These are phyloP conservation scores for Aurantiochytrium sp. DNA, from an alignment of 108 stramenopile genomes.

Conservation along the genomic window DNA sequence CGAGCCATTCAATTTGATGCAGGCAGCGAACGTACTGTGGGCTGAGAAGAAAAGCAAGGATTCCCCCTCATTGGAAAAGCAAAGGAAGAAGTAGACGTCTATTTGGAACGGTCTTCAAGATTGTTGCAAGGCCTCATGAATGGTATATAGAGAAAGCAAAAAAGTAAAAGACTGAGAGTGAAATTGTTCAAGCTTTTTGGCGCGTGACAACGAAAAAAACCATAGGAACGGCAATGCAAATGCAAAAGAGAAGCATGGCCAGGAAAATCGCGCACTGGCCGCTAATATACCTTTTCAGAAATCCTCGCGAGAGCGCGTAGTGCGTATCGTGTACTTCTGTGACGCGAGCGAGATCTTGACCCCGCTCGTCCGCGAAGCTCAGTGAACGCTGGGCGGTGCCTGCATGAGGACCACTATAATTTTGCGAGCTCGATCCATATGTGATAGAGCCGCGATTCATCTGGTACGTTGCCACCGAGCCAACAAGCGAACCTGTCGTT, in stretches of 20 bases:
- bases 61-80: too few species aligned
- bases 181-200: too few species aligned
- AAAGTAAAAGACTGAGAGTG: too few species aligned
- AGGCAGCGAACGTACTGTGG: too few species aligned
- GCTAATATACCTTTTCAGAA: background rate
- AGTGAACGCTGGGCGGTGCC: background rate
- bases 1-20: background rate
- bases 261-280: background rate
- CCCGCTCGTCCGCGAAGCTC: background rate
- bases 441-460: background rate
- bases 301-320: background rate
- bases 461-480: too few species aligned
- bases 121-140: too few species aligned
- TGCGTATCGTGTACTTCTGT: background rate
- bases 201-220: background rate
- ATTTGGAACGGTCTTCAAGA: too few species aligned
- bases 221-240: background rate
- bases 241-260: background rate
- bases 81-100: too few species aligned
- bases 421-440: background rate
- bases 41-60: too few species aligned
- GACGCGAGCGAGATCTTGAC: background rate
- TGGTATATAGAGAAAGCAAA: too few species aligned
- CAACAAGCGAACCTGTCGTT: too few species aligned
- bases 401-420: background rate